A percentile compares a stretch with the other conserved stretches of the same genome.
Evolutionary conservation across 768 basidiomycete species (phyloP).

Genomic region (Pleurotus djamor): DNA sequence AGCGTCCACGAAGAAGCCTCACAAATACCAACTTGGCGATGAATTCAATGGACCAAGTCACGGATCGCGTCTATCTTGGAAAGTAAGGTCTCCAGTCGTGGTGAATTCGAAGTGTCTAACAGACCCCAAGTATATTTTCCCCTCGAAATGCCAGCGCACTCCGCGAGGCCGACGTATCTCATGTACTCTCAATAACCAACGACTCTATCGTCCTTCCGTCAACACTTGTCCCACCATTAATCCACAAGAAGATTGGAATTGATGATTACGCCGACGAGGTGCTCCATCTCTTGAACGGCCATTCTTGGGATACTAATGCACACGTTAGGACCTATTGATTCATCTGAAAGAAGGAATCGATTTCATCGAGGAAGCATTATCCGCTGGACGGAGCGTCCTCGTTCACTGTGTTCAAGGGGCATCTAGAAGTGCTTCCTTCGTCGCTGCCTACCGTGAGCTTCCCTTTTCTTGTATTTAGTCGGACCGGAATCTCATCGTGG

Average conservation of each 20-base stretch:
- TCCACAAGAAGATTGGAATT: constrained; percentile 67
- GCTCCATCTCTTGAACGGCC: not conserved
- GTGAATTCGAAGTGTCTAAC: constrained; percentile 7
- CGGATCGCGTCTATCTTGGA: constrained; percentile 68
- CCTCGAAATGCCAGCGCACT: constrained; percentile 69
- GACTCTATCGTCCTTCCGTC: constrained; percentile 68
- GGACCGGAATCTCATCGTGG: not conserved
- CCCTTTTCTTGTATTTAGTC: not conserved
- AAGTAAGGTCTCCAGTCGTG: constrained; percentile 49
- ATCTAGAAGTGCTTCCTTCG: constrained; percentile 65
- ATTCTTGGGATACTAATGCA: not conserved
- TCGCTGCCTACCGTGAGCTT: constrained; percentile 72
- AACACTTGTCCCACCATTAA: constrained; percentile 61
- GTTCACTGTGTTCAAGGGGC: constrained; percentile 69
- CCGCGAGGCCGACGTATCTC: constrained; percentile 72
- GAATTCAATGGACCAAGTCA: constrained; percentile 25
- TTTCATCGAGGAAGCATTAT: constrained; percentile 63
- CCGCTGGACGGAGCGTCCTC: constrained; percentile 57
- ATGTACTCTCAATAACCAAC: constrained; percentile 74
- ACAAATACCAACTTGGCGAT: not conserved
- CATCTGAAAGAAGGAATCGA: constrained; percentile 60
- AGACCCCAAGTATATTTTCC: constrained; percentile 52
- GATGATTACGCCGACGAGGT: constrained; percentile 62
- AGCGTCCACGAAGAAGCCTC: not conserved
- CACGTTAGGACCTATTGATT: constrained; percentile 52